Conservation (phyloP, 2,329 filamentous ascomycete species). For the Corynespora cassiicola region DNA sequence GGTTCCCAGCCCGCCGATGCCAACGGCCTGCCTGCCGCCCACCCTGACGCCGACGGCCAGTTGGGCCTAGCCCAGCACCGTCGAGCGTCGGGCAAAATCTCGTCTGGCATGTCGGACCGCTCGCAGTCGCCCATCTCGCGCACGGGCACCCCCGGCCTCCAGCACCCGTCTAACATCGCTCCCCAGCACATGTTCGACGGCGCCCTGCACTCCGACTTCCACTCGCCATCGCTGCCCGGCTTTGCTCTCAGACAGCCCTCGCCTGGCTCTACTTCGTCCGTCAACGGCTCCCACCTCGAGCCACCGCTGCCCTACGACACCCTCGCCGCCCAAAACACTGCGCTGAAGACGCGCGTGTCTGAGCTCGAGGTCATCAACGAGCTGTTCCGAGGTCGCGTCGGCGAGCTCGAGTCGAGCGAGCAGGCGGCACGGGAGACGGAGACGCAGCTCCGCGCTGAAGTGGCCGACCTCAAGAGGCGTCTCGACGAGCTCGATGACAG, state of each 20-base stretch:
- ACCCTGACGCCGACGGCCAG: slow-evolving; percentile 63
- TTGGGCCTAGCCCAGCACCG: slow-evolving; percentile 65
- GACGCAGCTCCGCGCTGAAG: slow-evolving; percentile 63
- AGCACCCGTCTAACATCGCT: slow-evolving; percentile 68
- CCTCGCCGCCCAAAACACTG: slow-evolving; percentile 79
- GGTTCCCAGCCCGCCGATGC: slow-evolving; percentile 37
- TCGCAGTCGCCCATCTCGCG: slow-evolving; percentile 81
- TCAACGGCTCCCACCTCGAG: slow-evolving; percentile 70
- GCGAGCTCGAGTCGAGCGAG: slow-evolving; percentile 79
- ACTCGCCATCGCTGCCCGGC: slow-evolving; percentile 56
- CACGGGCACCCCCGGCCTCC: slow-evolving; percentile 78
- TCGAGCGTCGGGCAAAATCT: slow-evolving; percentile 73
- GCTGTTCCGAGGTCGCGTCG: slow-evolving; percentile 70
- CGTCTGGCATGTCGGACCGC: slow-evolving; percentile 75
- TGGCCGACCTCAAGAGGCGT: slow-evolving; percentile 79
- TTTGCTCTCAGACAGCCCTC: slow-evolving; percentile 56
- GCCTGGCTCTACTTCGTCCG: slow-evolving; percentile 63
- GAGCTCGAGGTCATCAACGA: slow-evolving; percentile 94
- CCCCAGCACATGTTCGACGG: slow-evolving; percentile 81
- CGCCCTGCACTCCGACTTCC: slow-evolving; percentile 74
- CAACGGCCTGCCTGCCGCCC: slow-evolving; percentile 64
- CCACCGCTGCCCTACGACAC: slow-evolving; percentile 80
- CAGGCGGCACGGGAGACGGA: slow-evolving; percentile 66
- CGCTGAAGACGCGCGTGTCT: slow-evolving; percentile 91
- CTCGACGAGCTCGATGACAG: slow-evolving; percentile 69